Base-by-base conservation (phyloP, 805 yeast genomes). In the Torulaspora franciscae region DNA sequence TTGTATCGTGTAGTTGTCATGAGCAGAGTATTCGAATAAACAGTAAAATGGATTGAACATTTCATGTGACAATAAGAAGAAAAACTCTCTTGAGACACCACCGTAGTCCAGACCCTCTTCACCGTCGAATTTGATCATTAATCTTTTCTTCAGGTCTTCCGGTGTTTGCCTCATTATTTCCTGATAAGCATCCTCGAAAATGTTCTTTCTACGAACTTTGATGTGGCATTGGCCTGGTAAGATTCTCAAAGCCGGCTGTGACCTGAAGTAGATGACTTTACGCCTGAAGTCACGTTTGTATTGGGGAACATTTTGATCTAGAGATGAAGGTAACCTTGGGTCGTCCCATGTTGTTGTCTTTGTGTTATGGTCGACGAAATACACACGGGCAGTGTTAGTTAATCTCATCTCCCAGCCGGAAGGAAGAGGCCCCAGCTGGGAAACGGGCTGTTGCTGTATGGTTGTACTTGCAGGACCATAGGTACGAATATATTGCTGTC, bases 301-400 rank as follows among this genome's bases (percentile, higher is more conserved):
- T 71, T 93, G 98, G 17, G 99, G 99, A 58, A 93, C 99, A 57
- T 91, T 91, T 71, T 93, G 98, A 67, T 93, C 99, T 57, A 93
- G 73, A 7, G 96, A 86, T 5, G 97, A 88, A 42, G 99, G 99
- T 64, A 93, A 76, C 64, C 99, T 82, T 52, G 99, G 99, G 65
- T 93, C 99, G 69, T 93, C 99, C 99, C 99, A 93, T 1, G 99
- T 93, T 0, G 99, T 93, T 0, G 99, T 93, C 71, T 93, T 93
- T 26, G 99, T 93, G 70, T 93, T 93, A 73, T 93, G 99, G 68
- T 93, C 99, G 54, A 93, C 99, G 67, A 93, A 93, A 67, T 93
- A 93, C 17, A 93, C 99, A 66, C 99, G 80, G 7, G 99, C 97
- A 1, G 99, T 93, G 68, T 93, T 93, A 34, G 99, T 95, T 62